Evolutionary conservation across 805 yeast species (phyloP).

Genomic region (Pichia nanzhaoensis): DNA sequence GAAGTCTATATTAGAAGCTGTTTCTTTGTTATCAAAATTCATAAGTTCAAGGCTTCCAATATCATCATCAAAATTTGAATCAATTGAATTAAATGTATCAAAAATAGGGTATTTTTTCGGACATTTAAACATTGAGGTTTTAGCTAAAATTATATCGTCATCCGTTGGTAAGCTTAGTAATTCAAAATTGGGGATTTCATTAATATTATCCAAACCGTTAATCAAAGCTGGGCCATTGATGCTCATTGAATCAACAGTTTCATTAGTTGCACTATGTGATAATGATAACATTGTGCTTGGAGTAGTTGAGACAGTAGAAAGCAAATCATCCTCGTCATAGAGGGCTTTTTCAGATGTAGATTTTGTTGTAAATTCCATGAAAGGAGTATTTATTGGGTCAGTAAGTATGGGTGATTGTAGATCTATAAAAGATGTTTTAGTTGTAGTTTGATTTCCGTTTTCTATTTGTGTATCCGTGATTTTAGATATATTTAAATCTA

Average conservation of each 20-base stretch:
- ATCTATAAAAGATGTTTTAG: background rate
- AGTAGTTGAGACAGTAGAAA: constrained; percentile 22
- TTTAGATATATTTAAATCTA: too few species aligned
- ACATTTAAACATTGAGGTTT: background rate
- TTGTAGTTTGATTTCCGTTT: too few species aligned
- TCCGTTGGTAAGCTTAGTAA: constrained; percentile 8
- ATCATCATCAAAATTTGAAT: constrained; percentile 1
- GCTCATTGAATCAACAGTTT: constrained; percentile 22
- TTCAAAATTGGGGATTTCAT: constrained; percentile 7
- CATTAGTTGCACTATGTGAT: constrained; percentile 22
- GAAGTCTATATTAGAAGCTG: background rate
- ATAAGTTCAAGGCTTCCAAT: constrained; percentile 5
- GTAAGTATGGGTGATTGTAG: constrained; percentile 2
- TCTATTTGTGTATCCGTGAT: too few species aligned
- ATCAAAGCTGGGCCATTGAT: constrained; percentile 6
- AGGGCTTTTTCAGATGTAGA: background rate
- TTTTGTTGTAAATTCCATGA: constrained; percentile 15
- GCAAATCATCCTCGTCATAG: constrained; percentile 17
- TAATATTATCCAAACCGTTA: too few species aligned
- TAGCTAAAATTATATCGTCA: background rate
- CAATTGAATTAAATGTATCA: background rate
- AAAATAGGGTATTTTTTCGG: background rate
- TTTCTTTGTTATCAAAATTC: background rate
- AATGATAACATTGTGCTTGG: constrained; percentile 23
- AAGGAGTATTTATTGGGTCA: constrained; percentile 12